A percentile compares a stretch with the other conserved stretches of the same genome.
Conservation (phyloP, 495 filamentous ascomycete species). For the Penicillium cataractarum region DNA sequence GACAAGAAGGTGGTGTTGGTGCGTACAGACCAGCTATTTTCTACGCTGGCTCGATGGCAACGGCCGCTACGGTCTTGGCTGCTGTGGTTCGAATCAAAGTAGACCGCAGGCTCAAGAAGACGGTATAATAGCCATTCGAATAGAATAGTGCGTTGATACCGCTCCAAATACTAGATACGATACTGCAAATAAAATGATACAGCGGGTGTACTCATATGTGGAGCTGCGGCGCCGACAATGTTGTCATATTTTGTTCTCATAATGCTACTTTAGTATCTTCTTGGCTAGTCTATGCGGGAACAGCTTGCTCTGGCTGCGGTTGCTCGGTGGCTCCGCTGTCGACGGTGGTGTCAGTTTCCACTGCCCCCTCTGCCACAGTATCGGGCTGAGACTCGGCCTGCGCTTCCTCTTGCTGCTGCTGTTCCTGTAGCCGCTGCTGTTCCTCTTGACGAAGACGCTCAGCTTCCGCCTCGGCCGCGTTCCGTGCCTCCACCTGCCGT, state of each 20-base stretch:
- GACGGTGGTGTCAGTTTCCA: neutral
- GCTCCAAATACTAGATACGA: neutral
- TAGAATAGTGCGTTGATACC: neutral
- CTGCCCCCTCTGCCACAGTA: neutral
- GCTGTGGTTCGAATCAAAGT: constrained; percentile 31
- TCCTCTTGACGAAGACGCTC: constrained; percentile 49
- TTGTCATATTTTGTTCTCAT: neutral
- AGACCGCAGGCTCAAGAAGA: constrained; percentile 31
- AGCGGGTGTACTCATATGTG: neutral
- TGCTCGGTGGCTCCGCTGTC: neutral
- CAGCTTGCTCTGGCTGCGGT: constrained; percentile 3
- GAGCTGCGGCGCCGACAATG: neutral
- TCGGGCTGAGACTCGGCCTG: neutral
- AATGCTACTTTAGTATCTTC: neutral
- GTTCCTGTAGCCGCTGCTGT: constrained; percentile 19
- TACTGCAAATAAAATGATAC: neutral
- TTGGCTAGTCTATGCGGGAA: neutral
- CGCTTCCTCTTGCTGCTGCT: constrained; percentile 6
- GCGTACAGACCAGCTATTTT: constrained; percentile 62
- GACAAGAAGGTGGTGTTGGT: constrained; percentile 44
- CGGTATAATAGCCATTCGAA: constrained; percentile 11
- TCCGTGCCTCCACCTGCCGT: constrained; percentile 72
- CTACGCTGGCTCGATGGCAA: constrained; percentile 53
- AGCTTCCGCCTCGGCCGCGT: constrained; percentile 62
- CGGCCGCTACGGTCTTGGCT: constrained; percentile 29